phyloP scores from a whole-genome alignment of 768 basidiomycete genomes.

The Trametes gibbosa region DNA sequence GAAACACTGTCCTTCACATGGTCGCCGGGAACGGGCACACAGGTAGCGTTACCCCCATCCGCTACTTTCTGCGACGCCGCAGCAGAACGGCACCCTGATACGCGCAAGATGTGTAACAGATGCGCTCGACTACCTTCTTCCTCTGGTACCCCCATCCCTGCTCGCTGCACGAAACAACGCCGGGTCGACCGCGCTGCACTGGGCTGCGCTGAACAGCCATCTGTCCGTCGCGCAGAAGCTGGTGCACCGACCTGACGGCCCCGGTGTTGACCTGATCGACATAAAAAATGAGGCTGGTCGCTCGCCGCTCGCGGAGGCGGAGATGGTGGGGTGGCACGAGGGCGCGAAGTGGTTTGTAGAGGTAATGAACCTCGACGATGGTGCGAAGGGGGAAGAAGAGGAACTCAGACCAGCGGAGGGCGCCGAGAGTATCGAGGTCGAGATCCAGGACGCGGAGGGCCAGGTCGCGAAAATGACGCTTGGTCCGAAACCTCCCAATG shows the following conservation, averaged over 20 bases:
- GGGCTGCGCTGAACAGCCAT: slow-evolving; percentile 86
- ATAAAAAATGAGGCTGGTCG: slow-evolving; percentile 70
- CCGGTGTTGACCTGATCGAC: slow-evolving; percentile 69
- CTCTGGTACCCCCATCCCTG: slow-evolving; percentile 51
- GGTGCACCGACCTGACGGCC: slow-evolving; percentile 53
- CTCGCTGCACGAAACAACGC: slow-evolving; percentile 63
- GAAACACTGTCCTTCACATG: slow-evolving; percentile 86
- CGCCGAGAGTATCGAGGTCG: slow-evolving; percentile 54
- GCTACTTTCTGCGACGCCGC: not conserved
- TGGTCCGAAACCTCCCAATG: not conserved
- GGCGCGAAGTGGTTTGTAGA: slow-evolving; percentile 81
- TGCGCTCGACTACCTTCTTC: slow-evolving; percentile 69
- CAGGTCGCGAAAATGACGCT: slow-evolving; percentile 59
- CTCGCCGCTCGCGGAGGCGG: slow-evolving; percentile 80
- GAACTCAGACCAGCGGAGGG: slow-evolving; percentile 35
- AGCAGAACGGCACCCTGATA: slow-evolving; percentile 34
- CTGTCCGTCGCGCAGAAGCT: slow-evolving; percentile 59
- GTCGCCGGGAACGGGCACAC: slow-evolving; percentile 82
- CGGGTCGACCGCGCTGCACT: slow-evolving; percentile 84
- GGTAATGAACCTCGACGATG: slow-evolving; percentile 71
- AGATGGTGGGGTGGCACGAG: slow-evolving; percentile 77
- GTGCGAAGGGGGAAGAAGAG: slow-evolving; percentile 35
- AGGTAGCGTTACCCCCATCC: slow-evolving; percentile 49
- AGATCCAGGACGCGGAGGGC: slow-evolving; percentile 72
- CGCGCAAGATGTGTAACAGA: slow-evolving; percentile 57